A percentile compares a stretch with the other conserved stretches of the same genome.
These are phyloP conservation scores for Suillus fuscotomentosus DNA, from an alignment of 768 basidiomycete genomes.

Conservation along the genomic window DNA sequence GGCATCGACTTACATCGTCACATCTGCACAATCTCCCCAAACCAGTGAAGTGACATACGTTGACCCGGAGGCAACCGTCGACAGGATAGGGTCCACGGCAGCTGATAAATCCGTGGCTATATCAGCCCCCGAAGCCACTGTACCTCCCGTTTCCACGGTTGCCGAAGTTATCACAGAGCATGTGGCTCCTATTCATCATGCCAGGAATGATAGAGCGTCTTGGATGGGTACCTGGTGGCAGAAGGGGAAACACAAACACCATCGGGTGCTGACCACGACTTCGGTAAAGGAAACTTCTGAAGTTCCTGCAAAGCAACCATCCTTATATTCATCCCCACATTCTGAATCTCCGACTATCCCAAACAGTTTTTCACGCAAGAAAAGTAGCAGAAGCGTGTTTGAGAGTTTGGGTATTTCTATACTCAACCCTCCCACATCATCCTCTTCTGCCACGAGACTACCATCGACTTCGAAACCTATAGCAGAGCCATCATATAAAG, in stretches of 20 bases:
- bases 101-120: slow-evolving; percentile 1
- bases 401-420: slow-evolving; percentile 70
- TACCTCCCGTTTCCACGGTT: slow-evolving; percentile 8
- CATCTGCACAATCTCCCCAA: neutral
- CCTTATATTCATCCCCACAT: slow-evolving; percentile 22
- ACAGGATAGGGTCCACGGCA: neutral
- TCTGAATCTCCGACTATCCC: slow-evolving; percentile 14
- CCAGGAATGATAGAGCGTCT: slow-evolving; percentile 33
- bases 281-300: slow-evolving; percentile 22
- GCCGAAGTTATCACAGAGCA: slow-evolving; percentile 2
- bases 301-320: slow-evolving; percentile 15
- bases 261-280: slow-evolving; percentile 18
- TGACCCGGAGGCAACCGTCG: neutral
- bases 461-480: slow-evolving; percentile 12
- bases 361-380: slow-evolving; percentile 32
- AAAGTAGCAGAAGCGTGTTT: slow-evolving; percentile 63
- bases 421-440: slow-evolving; percentile 46
- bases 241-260: slow-evolving; percentile 42
- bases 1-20: slow-evolving; percentile 9
- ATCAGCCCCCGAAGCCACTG: slow-evolving; percentile 2
- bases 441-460: slow-evolving; percentile 24
- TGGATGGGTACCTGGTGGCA: slow-evolving; percentile 81
- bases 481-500: neutral
- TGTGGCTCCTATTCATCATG: slow-evolving; percentile 10
- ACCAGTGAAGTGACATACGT: neutral